Base-by-base conservation (phyloP, 352 stramenopile species). In the Blastocystis sp. region DNA sequence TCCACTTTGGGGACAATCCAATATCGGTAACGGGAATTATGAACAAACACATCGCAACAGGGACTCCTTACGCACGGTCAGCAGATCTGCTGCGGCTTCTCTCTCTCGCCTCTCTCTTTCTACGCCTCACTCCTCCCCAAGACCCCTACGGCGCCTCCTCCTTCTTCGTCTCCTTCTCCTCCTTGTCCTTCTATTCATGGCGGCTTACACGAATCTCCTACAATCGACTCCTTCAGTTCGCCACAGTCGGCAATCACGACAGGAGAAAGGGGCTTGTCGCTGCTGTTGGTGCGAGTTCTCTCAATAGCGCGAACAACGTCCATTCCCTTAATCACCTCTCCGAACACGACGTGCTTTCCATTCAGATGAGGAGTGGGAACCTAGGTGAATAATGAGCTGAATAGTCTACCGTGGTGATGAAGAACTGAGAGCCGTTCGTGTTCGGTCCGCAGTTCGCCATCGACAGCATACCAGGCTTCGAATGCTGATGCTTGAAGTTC, bases 281-380 rank as follows among this genome's bases (percentile, higher is more conserved):
- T 90, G 75, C 91, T 89, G 87, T 93, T 93, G 53, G 90, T 95
- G 48, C 94, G 88, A n/a, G 92, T 85, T 44, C 88, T 88, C 88
- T 99, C 97, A 89, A 98, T 97, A 73, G 92, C 92, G 54, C 89
- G 86, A 4, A 97, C 91, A 36, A 96, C 86, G 40, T 96, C 92
- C 90, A 95, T 94, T 57, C 93, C 93, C 46, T 95, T 92, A 29
- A 95, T 89, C n/a, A 99, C 95, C 84, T 96, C 92, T 24, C 96
- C 96, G 89, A 99, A 99, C n/a, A 98, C 95, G 21, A 98, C 95
- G 90, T 99, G 96, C 89, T 98, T 98, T 36, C 93, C 92, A 89
- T 99, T 94, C 40, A 99, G 89, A 87, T 98, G 95, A 4, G 94
- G 93, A 11, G 94, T 97, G 42, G 75, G 57, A 8, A 84, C 51